A percentile compares a stretch with the other conserved stretches of the same genome.
These are phyloP conservation scores for Neurospora pannonica DNA, from an alignment of 495 filamentous ascomycete genomes.

Conservation along the genomic window DNA sequence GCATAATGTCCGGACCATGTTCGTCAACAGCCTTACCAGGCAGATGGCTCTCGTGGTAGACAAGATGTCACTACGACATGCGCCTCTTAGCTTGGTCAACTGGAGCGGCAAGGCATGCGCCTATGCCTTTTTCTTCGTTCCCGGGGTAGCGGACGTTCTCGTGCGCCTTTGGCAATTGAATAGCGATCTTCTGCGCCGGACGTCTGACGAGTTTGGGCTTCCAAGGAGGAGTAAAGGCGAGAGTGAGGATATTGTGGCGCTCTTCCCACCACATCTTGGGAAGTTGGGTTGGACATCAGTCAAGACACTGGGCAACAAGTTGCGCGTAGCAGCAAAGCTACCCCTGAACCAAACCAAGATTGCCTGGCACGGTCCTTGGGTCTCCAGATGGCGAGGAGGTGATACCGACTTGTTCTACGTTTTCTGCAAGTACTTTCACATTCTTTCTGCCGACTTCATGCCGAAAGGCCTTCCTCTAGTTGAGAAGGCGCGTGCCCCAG, in stretches of 20 bases:
- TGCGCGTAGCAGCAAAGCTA: conserved; percentile 57
- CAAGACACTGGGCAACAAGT: conserved; percentile 48
- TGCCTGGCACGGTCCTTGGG: conserved; percentile 80
- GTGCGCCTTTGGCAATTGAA: conserved; percentile 73
- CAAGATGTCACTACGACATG: conserved; percentile 79
- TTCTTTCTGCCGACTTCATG: conserved; percentile 72
- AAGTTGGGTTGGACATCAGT: conserved; percentile 63
- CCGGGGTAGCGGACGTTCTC: conserved; percentile 78
- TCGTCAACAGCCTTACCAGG: conserved; percentile 73
- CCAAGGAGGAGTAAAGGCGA: conserved; percentile 37
- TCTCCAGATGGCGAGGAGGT: conserved; percentile 74
- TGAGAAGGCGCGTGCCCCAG: conserved; percentile 65
- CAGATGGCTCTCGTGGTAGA: conserved; percentile 88
- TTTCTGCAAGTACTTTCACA: conserved; percentile 85
- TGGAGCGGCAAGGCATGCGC: conserved; percentile 93
- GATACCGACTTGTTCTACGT: conserved; percentile 93
- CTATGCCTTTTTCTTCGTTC: conserved; percentile 94
- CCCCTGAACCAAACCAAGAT: conserved; percentile 65
- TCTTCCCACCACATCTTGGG: conserved; percentile 66
- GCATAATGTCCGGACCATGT: conserved; percentile 90
- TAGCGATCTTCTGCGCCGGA: conserved; percentile 55
- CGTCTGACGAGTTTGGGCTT: conserved; percentile 54
- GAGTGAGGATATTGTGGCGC: conserved; percentile 51
- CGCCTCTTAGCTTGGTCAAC: conserved; percentile 83
- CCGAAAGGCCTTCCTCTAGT: conserved; percentile 49